Evolutionary conservation across 495 filamentous ascomycete species (phyloP), one percentile per base, ranked within the genome.

Genomic region (Aspergillus baeticus): DNA sequence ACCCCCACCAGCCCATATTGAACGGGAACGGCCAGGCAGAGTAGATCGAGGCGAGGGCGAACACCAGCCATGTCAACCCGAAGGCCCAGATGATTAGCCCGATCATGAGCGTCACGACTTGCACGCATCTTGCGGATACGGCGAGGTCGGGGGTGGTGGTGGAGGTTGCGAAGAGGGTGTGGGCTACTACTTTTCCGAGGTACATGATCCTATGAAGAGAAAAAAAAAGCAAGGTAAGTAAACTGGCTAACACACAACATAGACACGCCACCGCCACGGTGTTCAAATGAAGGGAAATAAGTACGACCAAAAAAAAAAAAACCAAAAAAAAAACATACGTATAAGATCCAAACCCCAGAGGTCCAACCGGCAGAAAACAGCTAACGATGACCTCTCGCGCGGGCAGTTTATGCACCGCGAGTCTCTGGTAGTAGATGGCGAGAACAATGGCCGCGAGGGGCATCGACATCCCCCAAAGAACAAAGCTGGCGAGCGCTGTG

Each of bases 1-100:
- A 84, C 13, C 78, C 80, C 82, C 82, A 86, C 82, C 82, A 84
- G 2, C 82, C 81, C 77, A 84, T 83, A 58, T 83, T 84, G 62
- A 84, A 85, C 0, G 81, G 82, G 51, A 84, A 83, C 0, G 65
- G 73, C 7, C 59, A 65, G 21, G 58, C 63, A 39, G 66, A 59
- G 14, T 65, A 54, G 35, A 79, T 71, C 0, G 69, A 73, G 1
- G 68, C 70, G 0, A 80, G 38, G 0, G 78, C 78, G 54, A 81
- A 76, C 17, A 78, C 68, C 18, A 81, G 65, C 77, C 78, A 81
- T 14, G 76, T 69, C 10, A 81, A 49, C 0, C 74, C 76, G 46
- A 80, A 80, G n/a, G 69, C 69, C 76, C 77, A 81, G 26, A 29
- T 29, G 64, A 81, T 64, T 13, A 78, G 58, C 10, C 81, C 63